Conservation (phyloP, 352 stramenopile species). For the Hyaloperonospora arabidopsidis region DNA sequence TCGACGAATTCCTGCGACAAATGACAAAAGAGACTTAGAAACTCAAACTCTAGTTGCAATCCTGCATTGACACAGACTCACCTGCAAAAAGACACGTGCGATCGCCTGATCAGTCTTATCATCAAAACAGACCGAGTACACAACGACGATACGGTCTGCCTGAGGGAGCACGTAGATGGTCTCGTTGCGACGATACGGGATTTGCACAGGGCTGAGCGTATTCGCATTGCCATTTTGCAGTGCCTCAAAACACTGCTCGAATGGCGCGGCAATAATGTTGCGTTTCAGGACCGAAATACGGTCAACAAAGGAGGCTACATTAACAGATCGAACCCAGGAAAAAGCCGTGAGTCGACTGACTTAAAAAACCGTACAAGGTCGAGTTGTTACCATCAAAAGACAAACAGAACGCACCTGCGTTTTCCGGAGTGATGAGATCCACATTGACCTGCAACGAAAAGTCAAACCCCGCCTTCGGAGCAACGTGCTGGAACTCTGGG, state of each 20-base stretch:
- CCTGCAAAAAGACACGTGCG: conserved; percentile 86
- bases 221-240: conserved; percentile 52
- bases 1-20: conserved; percentile 85
- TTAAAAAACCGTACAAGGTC: no score
- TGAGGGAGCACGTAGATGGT: conserved; percentile 83
- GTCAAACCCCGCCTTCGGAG: conserved; percentile 70
- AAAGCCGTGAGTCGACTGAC: neutral
- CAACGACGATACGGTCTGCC: conserved; percentile 85
- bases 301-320: conserved; percentile 60
- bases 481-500: conserved; percentile 58
- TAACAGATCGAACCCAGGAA: conserved; percentile 1
- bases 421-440: conserved; percentile 60
- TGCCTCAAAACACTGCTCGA: conserved; percentile 81
- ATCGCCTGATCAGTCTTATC: conserved; percentile 90
- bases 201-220: conserved; percentile 57
- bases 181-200: conserved; percentile 83
- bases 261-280: conserved; percentile 70
- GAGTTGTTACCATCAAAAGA: no score
- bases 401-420: conserved; percentile 37
- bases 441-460: conserved; percentile 73
- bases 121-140: conserved; percentile 90
- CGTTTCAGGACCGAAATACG: conserved; percentile 74
- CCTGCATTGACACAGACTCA: conserved; percentile 6
- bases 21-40: conserved; percentile 1
- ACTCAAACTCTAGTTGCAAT: conserved; percentile 2